Conservation (phyloP, 2,329 filamentous ascomycete genomes). For the Ceratocystis cacaofunesta region DNA sequence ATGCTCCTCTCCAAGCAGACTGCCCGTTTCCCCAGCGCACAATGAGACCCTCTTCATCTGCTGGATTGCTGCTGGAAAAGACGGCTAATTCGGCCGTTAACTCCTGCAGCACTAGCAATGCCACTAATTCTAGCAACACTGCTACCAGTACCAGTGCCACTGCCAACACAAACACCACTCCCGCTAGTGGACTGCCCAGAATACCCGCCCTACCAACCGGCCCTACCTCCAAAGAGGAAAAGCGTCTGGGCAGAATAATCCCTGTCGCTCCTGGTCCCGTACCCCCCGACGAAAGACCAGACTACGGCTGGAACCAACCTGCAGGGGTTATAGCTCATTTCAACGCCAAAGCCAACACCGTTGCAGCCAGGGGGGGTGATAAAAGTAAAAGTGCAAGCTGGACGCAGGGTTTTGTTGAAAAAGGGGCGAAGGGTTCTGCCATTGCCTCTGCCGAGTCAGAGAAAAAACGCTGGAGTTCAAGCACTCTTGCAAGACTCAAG, state of each 20-base stretch:
- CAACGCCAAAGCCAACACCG: neutral
- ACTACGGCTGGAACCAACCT: constrained; percentile 15
- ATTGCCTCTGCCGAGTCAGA: neutral
- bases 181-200: neutral
- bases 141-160: neutral
- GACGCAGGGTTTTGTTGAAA: constrained; percentile 6
- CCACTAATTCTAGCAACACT: neutral
- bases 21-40: neutral
- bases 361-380: neutral
- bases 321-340: constrained; percentile 1
- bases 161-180: neutral
- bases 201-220: neutral
- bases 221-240: constrained; percentile 5
- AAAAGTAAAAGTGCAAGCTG: constrained; percentile 9
- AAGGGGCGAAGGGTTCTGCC: neutral
- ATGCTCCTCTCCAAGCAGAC: constrained; percentile 10
- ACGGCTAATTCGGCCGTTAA: neutral
- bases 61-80: neutral
- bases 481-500: constrained; percentile 7
- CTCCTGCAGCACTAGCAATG: neutral
- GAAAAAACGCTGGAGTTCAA: constrained; percentile 16
- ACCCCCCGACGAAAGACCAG: constrained; percentile 12
- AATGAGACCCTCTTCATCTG: constrained; percentile 8
- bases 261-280: constrained; percentile 10
- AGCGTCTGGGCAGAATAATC: constrained; percentile 10